A percentile compares a stretch with the other conserved stretches of the same genome.
phyloP scores from a whole-genome alignment of 257 asterid species.

The Nicotiana knightiana region DNA sequence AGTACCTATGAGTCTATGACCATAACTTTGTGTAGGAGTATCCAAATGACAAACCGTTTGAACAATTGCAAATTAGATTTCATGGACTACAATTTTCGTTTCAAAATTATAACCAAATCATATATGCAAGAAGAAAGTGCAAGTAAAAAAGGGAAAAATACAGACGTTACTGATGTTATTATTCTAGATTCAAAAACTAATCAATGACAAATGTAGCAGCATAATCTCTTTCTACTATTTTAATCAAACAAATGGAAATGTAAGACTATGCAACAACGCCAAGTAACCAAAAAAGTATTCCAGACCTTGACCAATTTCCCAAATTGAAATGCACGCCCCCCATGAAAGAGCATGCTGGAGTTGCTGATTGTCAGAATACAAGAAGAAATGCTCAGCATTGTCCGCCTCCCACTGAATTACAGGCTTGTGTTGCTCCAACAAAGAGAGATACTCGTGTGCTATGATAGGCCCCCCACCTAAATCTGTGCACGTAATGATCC shows the following conservation, averaged over 20 bases:
- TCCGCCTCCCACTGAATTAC: conserved; percentile 76
- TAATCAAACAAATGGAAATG: background rate
- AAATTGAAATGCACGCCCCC: conserved; percentile 84
- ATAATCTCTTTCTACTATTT: background rate
- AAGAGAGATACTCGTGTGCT: conserved; percentile 65
- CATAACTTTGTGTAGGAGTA: too few relatives aligned
- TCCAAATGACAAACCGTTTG: too few relatives aligned
- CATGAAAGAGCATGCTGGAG: conserved; percentile 59
- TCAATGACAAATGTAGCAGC: background rate
- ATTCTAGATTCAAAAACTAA: background rate
- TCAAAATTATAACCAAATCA: too few relatives aligned
- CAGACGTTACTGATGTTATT: background rate
- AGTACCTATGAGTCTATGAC: too few relatives aligned
- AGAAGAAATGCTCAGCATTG: conserved; percentile 84
- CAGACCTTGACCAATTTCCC: conserved; percentile 97
- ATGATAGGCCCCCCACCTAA: conserved; percentile 84
- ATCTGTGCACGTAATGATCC: conserved; percentile 31
- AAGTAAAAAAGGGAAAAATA: background rate
- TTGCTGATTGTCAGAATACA: conserved; percentile 55
- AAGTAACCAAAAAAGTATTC: conserved; percentile 56
- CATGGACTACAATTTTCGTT: too few relatives aligned
- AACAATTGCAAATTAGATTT: too few relatives aligned
- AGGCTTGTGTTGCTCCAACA: conserved; percentile 77
- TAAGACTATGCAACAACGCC: background rate
- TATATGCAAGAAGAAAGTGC: background rate